Base-by-base conservation (phyloP, 306 rosid species). In the Begonia masoniana region DNA sequence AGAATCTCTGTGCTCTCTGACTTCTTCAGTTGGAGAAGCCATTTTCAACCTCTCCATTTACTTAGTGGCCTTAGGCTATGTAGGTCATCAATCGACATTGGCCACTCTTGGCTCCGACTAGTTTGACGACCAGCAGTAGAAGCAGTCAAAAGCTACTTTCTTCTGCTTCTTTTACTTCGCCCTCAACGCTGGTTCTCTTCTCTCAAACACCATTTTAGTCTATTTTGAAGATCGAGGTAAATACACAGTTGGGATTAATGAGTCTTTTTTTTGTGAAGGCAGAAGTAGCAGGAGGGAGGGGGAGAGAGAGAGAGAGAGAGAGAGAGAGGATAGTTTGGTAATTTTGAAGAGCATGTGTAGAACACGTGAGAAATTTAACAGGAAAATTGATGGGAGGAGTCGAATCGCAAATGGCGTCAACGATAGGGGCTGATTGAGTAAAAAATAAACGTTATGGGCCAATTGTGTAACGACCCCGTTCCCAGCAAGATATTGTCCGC, bases 31-130 rank as follows among this genome's bases (percentile, higher is more conserved):
- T 43, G 79, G 75, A 16, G 63, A 69, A 41, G 56, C 64, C 19
- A 42, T 81, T 51, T 81, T 81, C 70, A 74, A 77, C 56, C 10
- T 81, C 46, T 77, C 88, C 47, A 78, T 78, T 42, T 81, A 81
- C 67, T 74, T 81, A 15, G 51, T 81, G 15, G 88, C 88, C 11
- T 62, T 81, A 3, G 88, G 88, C 41, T 69, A 77, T 43, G 88
- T 82, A 31, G 84, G 84, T 23, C 77, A 77, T 51, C 84, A 81
- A 15, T 84, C 88, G 13, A 78, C 70, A 0, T 52, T 78, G 10
- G 82, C 82, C 24, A 82, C 85, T 14, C 74, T 79, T 46, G 94
- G 87, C 11, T 75, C 87, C 10, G 87, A 80, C 58, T 87, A 80
- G 31, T 83, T 77, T 36, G 84, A 79, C 12, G 84, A 75, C 42